These are phyloP conservation scores for Theobroma grandiflorum DNA, from an alignment of 441 rosid genomes.

Conservation along the genomic window DNA sequence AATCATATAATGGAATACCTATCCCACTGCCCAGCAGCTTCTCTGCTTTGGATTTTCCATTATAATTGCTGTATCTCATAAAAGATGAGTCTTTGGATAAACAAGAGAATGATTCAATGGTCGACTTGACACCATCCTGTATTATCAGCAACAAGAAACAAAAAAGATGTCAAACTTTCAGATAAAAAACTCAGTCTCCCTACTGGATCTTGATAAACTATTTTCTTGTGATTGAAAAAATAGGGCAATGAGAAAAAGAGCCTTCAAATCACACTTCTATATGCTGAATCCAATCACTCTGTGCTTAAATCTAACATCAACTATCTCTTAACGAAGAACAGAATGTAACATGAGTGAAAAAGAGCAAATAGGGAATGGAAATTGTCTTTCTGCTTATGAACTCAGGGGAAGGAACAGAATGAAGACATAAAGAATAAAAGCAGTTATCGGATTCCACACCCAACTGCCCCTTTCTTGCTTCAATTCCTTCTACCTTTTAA, in stretches of 20 bases:
- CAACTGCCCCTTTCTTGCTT: conserved; percentile 15
- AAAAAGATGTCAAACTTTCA: conserved; percentile 14
- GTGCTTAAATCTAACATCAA: conserved; percentile 16
- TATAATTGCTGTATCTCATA: conserved; percentile 38
- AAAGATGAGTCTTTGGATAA: conserved; percentile 54
- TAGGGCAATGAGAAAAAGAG: conserved; percentile 4
- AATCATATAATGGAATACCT: conserved; percentile 51
- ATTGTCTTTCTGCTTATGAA: conserved; percentile 15
- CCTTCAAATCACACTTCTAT: conserved; percentile 20
- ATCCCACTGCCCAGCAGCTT: conserved; percentile 85
- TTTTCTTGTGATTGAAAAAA: conserved; percentile 15
- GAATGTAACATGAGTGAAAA: conserved; percentile 1
- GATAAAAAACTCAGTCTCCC: conserved; percentile 3
- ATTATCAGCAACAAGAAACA: conserved; percentile 36
- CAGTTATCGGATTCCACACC: conserved; percentile 12
- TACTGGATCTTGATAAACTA: conserved; percentile 1
- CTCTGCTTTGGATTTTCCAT: conserved; percentile 68
- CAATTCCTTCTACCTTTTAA: conserved; percentile 15
- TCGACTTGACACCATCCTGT: conserved; percentile 82
- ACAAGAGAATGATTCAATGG: conserved; percentile 70
- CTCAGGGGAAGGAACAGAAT: not conserved
- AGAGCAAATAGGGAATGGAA: not conserved
- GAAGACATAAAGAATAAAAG: not conserved
- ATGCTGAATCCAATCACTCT: not conserved
- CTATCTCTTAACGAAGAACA: conserved; percentile 11